Base-by-base conservation (phyloP, 164 flowering plant genomes). In the Aristolochia contorta region DNA sequence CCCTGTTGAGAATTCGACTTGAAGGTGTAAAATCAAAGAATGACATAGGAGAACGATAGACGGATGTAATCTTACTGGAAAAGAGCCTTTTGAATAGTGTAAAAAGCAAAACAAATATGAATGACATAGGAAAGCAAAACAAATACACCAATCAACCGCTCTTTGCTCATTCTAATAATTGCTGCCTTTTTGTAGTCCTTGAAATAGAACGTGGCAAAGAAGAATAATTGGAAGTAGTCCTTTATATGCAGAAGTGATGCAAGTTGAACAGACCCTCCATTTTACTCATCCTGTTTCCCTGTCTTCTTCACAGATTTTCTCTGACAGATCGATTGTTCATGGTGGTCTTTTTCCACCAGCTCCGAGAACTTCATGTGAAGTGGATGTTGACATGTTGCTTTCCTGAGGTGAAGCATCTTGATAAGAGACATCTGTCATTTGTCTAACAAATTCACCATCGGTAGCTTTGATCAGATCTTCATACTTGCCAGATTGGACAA, bases 21-120 rank as follows among this genome's bases (percentile, higher is more conserved):
- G 96, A 82, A 33, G 90, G 96, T 12, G 89, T 89, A 47, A 79
- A 55, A 61, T 91, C 94, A 43, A 88, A 91, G 77, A 89, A 91
- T 9, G 86, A 78, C 56, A 91, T 72, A 12, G 96, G 94, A 16
- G 96, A 94, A 14, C 82, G 78, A 55, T 86, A 86, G 65, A 89
- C 69, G 1, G 86, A 75, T 23, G 59, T 73, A 0, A 81, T 78
- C 95, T 85, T 90, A 37, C 75, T 60, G 24, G 60, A 71, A 71
- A 82, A 90, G 21, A 91, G 83, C 47, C 68, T 71, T 84, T 69
- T 80, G 81, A 30, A 88, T 65, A 22, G 94, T 6, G 84, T 82
- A 10, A 96, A 76, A 22, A 91, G 70, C 65, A 91, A 61, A 62
- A 91, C 71, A 10, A 90, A 71, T 41, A 90, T 77, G 57, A 84